phyloP scores from a whole-genome alignment of 306 rosid species.

The Trifolium dubium region DNA sequence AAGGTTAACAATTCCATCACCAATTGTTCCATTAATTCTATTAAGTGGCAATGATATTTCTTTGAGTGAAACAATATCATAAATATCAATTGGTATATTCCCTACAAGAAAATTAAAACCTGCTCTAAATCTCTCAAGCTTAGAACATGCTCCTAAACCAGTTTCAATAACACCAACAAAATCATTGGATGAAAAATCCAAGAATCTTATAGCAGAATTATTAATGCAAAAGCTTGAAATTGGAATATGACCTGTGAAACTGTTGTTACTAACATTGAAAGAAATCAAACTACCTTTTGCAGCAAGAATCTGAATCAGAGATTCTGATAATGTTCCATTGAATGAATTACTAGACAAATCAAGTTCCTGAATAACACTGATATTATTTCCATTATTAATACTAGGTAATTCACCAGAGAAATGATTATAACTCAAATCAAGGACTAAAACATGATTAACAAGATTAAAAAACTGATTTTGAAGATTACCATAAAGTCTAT shows the following conservation, averaged over 20 bases:
- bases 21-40: slow-evolving; percentile 60
- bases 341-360: slow-evolving; percentile 81
- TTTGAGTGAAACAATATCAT: slow-evolving; percentile 47
- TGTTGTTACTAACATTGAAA: slow-evolving; percentile 87
- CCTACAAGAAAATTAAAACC: slow-evolving; percentile 73
- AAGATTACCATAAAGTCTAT: slow-evolving; percentile 59
- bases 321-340: slow-evolving; percentile 61
- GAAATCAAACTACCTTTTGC: slow-evolving; percentile 47
- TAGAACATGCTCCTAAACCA: slow-evolving; percentile 72
- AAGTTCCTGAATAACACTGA: slow-evolving; percentile 39
- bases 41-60: slow-evolving; percentile 71
- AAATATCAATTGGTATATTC: slow-evolving; percentile 69
- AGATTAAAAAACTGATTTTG: slow-evolving; percentile 49
- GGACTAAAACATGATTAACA: slow-evolving; percentile 49
- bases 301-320: slow-evolving; percentile 49
- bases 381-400: slow-evolving; percentile 7
- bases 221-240: slow-evolving; percentile 54
- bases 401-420: slow-evolving; percentile 50
- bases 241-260: slow-evolving; percentile 67
- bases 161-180: slow-evolving; percentile 51
- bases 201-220: slow-evolving; percentile 49
- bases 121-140: slow-evolving; percentile 71
- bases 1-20: slow-evolving; percentile 52
- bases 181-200: slow-evolving; percentile 75
- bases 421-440: slow-evolving; percentile 67